A percentile compares a stretch with the other conserved stretches of the same genome.
Conservation (phyloP, 768 basidiomycete genomes). For the Mycena belliarum region DNA sequence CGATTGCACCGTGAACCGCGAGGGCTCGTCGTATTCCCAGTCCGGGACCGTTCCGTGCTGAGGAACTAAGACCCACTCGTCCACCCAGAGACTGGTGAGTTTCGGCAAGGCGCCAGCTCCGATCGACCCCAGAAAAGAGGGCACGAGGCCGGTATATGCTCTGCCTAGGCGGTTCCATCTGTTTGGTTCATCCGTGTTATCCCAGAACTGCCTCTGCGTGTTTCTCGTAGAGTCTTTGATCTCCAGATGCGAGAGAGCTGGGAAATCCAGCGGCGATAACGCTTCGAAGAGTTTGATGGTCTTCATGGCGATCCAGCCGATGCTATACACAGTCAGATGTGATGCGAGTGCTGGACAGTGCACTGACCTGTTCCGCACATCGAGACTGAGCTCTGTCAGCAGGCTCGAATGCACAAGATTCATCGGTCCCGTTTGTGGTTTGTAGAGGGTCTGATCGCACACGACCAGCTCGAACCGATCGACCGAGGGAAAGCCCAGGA, state of each 20-base stretch:
- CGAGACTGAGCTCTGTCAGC: slow-evolving; percentile 20
- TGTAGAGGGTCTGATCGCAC: slow-evolving; percentile 19
- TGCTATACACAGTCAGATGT: background rate
- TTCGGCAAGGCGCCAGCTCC: slow-evolving; percentile 16
- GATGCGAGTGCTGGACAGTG: background rate
- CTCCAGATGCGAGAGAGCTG: slow-evolving; percentile 16
- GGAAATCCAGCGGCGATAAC: slow-evolving; percentile 18
- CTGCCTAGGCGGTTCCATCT: background rate
- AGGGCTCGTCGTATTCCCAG: too few species aligned
- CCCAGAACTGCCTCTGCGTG: slow-evolving; percentile 12
- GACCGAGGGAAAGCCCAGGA: slow-evolving; percentile 24
- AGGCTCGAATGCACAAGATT: slow-evolving; percentile 19
- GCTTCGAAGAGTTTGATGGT: slow-evolving; percentile 18
- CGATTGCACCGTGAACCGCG: background rate
- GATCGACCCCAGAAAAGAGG: background rate
- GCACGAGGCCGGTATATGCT: slow-evolving; percentile 22
- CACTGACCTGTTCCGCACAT: slow-evolving; percentile 24
- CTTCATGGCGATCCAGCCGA: slow-evolving; percentile 6
- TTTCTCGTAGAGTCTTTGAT: slow-evolving; percentile 19
- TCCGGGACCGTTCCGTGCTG: too few species aligned
- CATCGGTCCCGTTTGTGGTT: slow-evolving; percentile 18
- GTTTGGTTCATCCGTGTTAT: background rate
- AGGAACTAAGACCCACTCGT: slow-evolving; percentile 15
- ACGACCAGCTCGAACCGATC: slow-evolving; percentile 23
- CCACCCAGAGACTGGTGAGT: slow-evolving; percentile 24